phyloP scores from a whole-genome alignment of 371 early-diverging fungal species.

The Mortierella sp. region DNA sequence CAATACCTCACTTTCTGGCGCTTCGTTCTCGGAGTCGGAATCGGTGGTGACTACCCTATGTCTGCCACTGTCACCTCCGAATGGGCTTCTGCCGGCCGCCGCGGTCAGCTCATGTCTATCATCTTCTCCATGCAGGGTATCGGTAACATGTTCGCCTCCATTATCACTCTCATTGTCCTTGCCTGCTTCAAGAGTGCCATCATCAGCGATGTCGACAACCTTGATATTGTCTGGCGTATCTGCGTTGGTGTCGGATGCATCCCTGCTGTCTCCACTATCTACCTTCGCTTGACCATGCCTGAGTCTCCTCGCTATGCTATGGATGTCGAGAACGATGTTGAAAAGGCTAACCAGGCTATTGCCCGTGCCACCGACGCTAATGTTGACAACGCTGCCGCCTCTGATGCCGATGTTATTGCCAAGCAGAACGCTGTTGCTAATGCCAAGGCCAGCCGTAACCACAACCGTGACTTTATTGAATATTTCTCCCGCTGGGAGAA shows the following conservation, averaged over 20 bases:
- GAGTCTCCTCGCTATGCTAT: conserved; percentile 90
- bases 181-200: conserved; percentile 68
- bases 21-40: conserved; percentile 74
- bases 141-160: conserved; percentile 72
- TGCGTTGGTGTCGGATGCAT: conserved; percentile 81
- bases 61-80: conserved; percentile 81
- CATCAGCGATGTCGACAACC: conserved; percentile 70
- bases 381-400: conserved; percentile 13
- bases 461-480: conserved; percentile 56
- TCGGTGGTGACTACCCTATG: conserved; percentile 76
- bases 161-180: conserved; percentile 69
- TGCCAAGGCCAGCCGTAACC: conserved; percentile 51
- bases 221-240: conserved; percentile 90
- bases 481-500: conserved; percentile 69
- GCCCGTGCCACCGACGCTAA: conserved; percentile 64
- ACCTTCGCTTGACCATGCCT: conserved; percentile 89
- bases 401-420: conserved; percentile 29
- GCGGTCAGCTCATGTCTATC: conserved; percentile 77
- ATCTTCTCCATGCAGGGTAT: conserved; percentile 84
- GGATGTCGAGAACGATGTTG: conserved; percentile 77
- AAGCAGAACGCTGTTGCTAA: conserved; percentile 57
- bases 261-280: conserved; percentile 83
- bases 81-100: conserved; percentile 69
- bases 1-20: conserved; percentile 76
- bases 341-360: conserved; percentile 43